phyloP scores from a whole-genome alignment of 208 protist genomes.

The Trypanosoma conorhini region DNA sequence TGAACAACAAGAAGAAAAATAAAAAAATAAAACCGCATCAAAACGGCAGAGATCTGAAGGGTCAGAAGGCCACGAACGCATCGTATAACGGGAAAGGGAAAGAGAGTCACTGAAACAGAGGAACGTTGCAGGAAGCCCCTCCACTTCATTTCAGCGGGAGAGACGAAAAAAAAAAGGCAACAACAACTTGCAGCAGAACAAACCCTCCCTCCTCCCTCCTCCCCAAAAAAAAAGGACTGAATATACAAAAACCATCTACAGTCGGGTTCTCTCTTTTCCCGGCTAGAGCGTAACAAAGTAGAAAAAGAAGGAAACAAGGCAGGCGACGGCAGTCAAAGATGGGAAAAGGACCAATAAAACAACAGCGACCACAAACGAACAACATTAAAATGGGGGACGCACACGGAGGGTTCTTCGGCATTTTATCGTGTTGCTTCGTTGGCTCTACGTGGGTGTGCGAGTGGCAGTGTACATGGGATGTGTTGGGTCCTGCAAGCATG shows the following conservation, averaged over 20 bases:
- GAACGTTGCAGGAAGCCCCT: background rate
- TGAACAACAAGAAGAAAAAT: background rate
- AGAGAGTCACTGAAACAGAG: background rate
- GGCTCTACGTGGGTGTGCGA: background rate
- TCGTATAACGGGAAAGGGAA: too few relatives aligned
- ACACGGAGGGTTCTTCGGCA: background rate
- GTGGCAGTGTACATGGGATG: too few relatives aligned
- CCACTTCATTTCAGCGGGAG: background rate
- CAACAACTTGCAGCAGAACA: background rate
- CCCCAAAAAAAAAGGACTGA: constrained; percentile 4
- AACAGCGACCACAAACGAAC: background rate
- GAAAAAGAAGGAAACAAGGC: background rate
- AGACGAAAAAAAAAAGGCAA: constrained; percentile 19
- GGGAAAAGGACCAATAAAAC: background rate
- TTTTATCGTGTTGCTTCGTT: background rate
- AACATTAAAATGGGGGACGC: background rate
- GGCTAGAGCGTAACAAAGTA: background rate
- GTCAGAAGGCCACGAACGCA: too few relatives aligned
- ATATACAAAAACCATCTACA: constrained; percentile 4
- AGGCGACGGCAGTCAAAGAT: background rate
- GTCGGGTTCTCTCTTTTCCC: background rate
- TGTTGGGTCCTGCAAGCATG: background rate
- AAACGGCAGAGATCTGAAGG: too few relatives aligned
- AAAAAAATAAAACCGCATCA: constrained; percentile 12
- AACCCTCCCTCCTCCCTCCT: too few relatives aligned